Conservation (phyloP, 2,329 filamentous ascomycete genomes). For the Fusarium lyarnte region DNA sequence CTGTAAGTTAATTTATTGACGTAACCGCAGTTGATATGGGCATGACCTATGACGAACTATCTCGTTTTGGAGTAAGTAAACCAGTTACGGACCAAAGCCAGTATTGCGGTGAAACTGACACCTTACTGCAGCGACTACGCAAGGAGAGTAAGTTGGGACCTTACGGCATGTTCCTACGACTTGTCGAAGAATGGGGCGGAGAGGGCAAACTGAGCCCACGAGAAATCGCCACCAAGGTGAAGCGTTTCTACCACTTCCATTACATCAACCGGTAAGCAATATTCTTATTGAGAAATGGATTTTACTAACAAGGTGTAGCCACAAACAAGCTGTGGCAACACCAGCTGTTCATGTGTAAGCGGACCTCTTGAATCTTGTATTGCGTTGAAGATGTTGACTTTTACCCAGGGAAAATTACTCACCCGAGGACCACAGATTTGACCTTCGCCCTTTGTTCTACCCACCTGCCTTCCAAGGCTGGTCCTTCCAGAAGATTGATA, state of each 20-base stretch:
- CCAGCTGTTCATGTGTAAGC: constrained; percentile 15
- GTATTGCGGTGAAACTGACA: neutral
- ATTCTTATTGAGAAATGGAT: neutral
- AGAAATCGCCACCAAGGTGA: constrained; percentile 44
- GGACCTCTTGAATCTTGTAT: neutral
- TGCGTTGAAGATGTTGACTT: neutral
- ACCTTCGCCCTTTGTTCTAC: constrained; percentile 43
- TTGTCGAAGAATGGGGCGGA: constrained; percentile 52
- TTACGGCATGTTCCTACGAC: constrained; percentile 51
- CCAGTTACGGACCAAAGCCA: neutral
- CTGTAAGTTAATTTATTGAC: neutral
- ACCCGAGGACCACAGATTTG: constrained; percentile 45
- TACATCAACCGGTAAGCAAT: constrained; percentile 5
- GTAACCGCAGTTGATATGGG: constrained; percentile 51
- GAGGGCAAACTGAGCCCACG: constrained; percentile 49
- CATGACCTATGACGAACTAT: constrained; percentile 54
- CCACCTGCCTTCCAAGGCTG: constrained; percentile 48
- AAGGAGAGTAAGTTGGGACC: constrained; percentile 56
- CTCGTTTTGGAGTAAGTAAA: constrained; percentile 47
- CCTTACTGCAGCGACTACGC: constrained; percentile 40
- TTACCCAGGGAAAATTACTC: constrained; percentile 20
- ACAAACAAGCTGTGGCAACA: constrained; percentile 24
- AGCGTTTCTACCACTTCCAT: constrained; percentile 50
- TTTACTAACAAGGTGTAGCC: neutral
- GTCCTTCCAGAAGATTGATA: constrained; percentile 54